These are phyloP conservation scores for Zymoseptoria brevis DNA, from an alignment of 2,329 filamentous ascomycete genomes.

Conservation along the genomic window DNA sequence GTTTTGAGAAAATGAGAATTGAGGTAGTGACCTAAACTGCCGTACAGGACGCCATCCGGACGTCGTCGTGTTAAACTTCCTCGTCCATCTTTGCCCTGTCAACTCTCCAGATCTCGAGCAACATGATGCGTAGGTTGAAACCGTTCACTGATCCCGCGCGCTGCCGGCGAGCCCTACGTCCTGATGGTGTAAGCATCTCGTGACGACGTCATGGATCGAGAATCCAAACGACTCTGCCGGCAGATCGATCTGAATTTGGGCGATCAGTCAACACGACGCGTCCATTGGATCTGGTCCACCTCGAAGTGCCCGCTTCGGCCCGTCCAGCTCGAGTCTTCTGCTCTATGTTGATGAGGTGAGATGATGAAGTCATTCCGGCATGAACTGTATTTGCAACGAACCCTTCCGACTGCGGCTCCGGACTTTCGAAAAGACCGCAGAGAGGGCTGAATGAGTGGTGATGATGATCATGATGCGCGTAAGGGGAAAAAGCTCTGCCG, in stretches of 20 bases:
- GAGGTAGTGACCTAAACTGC: too few relatives aligned
- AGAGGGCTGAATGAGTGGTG: neutral
- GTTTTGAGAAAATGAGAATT: too few relatives aligned
- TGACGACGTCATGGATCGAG: neutral
- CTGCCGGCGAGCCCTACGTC: neutral
- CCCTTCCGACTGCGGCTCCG: neutral
- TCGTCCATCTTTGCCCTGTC: too few relatives aligned
- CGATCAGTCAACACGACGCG: neutral
- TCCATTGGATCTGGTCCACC: neutral
- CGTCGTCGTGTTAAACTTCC: too few relatives aligned
- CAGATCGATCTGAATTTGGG: neutral
- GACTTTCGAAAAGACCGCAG: neutral
- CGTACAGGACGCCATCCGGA: too few relatives aligned
- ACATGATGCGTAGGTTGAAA: neutral
- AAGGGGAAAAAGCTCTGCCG: neutral
- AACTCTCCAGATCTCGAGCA: too few relatives aligned
- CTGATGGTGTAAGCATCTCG: neutral
- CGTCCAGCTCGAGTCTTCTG: neutral
- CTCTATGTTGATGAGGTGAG: neutral
- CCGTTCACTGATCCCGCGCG: neutral
- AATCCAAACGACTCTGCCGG: neutral
- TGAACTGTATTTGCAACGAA: neutral
- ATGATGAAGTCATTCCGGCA: neutral
- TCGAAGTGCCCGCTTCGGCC: neutral
- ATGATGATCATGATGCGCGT: neutral